These are phyloP conservation scores for Dendrobium huoshanense DNA, from an alignment of 106 monocot species.

Conservation along the genomic window DNA sequence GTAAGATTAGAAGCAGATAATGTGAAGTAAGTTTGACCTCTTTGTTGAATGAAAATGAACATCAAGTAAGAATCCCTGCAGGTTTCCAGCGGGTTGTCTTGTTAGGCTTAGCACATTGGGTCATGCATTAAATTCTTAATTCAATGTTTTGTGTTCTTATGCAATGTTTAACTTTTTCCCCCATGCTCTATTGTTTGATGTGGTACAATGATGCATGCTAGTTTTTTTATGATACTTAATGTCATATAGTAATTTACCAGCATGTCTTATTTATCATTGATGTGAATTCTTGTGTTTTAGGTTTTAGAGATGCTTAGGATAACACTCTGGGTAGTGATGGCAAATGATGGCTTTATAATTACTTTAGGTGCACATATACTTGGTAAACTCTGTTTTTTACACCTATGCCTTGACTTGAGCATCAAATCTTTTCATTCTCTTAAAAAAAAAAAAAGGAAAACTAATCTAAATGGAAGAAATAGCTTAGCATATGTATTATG, in stretches of 20 bases:
- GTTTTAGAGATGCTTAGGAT: no score
- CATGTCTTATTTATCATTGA: no score
- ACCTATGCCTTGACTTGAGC: background rate
- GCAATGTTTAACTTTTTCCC: no score
- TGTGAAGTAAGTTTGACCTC: slow-evolving; percentile 42
- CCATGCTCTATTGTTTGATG: no score
- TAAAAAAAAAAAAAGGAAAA: background rate
- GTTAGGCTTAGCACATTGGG: background rate
- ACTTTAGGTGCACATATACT: background rate
- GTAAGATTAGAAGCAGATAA: slow-evolving; percentile 52
- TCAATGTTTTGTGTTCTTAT: background rate
- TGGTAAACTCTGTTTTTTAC: background rate
- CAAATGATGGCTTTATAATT: background rate
- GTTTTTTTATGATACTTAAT: no score
- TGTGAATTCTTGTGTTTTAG: no score
- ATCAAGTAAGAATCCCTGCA: background rate
- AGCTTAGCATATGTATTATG: background rate
- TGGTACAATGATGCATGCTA: no score
- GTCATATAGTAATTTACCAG: no score
- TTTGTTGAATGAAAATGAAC: slow-evolving; percentile 5
- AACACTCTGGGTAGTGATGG: no score
- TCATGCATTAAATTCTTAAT: background rate
- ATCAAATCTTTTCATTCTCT: background rate
- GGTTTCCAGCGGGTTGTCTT: background rate
- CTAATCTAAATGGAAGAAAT: background rate